Base-by-base conservation (phyloP, 78 protist species). In the Tieghemostelium lacteum region DNA sequence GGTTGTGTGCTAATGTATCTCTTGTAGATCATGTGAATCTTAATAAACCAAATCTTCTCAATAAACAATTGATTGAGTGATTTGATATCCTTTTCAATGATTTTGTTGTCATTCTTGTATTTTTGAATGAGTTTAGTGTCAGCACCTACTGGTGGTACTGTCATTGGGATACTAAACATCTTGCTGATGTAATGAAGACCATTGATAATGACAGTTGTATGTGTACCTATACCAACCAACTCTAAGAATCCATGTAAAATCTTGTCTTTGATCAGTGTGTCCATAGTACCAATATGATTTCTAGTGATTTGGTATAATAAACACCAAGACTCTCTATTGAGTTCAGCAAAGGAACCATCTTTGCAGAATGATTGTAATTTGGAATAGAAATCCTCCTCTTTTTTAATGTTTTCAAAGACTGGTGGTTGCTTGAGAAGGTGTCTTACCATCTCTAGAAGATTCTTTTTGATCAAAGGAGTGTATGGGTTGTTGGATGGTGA, bases 21-120 rank as follows among this genome's bases (percentile, higher is more conserved):
- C 36, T 74, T 87, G 58, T 87, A 87, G 22, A 87, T 87, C 93
- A 87, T 87, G 55, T 87, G 93, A 61, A 87, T 76, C 57, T 87
- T 87, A 24, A 87, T 87, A 55, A 87, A 87, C 3, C 55, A 73
- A 45, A 58, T 78, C 52, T 76, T 75, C n/a, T 58, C 34, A 2
- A 58, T 87, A 58, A 87, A 87, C 17, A 62, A 26, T 24, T 33
- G 3, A 26, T 69, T 87, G 36, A 87, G 28, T 20, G 75, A 16
- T 28, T 87, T 87, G 28, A 73, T 52, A 45, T 87, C 93, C 20
- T 74, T 74, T 42, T 87, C 93, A 31, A 73, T 49, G 16, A 50
- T 5, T 62, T 87, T 87, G n/a, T n/a, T 37, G 28, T 86, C 92
- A 7, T 8, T 39, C 29, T 72, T 86, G 1, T 34, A 29, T 28